Evolutionary conservation across 306 rosid species (phyloP).

Genomic region (Mucuna pruriens): DNA sequence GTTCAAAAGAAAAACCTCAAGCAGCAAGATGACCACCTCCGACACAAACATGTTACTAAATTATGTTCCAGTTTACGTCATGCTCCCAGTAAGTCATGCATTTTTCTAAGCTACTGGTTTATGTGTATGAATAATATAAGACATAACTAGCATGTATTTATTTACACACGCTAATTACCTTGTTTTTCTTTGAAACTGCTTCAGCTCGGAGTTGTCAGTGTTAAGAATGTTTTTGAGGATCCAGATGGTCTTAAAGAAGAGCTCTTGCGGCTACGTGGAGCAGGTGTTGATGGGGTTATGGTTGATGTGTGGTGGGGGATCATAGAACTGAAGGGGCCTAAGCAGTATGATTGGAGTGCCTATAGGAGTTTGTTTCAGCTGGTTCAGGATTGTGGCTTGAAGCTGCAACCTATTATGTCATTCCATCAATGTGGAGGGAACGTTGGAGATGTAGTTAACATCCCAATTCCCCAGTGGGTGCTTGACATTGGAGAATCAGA

Average conservation of each 20-base stretch:
- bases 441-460: slow-evolving; percentile 69
- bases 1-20: slow-evolving; percentile 32
- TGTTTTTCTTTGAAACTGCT: not conserved
- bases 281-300: slow-evolving; percentile 88
- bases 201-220: slow-evolving; percentile 68
- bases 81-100: slow-evolving; percentile 80
- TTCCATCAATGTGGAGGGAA: slow-evolving; percentile 95
- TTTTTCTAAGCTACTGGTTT: not conserved
- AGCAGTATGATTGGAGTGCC: slow-evolving; percentile 71
- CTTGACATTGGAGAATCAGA: slow-evolving; percentile 68
- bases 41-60: slow-evolving; percentile 59
- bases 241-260: slow-evolving; percentile 49
- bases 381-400: slow-evolving; percentile 65
- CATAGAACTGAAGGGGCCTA: slow-evolving; percentile 69
- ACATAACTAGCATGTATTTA: not conserved
- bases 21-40: slow-evolving; percentile 29
- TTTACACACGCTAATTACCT: not conserved
- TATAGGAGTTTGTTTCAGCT: slow-evolving; percentile 71
- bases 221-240: slow-evolving; percentile 64
- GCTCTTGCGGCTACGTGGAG: slow-evolving; percentile 55
- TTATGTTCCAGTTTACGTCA: slow-evolving; percentile 81
- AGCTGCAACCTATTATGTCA: slow-evolving; percentile 82
- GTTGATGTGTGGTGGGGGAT: slow-evolving; percentile 98
- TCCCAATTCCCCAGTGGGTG: slow-evolving; percentile 80
- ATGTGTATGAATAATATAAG: not conserved